A percentile compares a stretch with the other conserved stretches of the same genome.
Conservation (phyloP, 768 basidiomycete genomes). For the Lentinula edodes region DNA sequence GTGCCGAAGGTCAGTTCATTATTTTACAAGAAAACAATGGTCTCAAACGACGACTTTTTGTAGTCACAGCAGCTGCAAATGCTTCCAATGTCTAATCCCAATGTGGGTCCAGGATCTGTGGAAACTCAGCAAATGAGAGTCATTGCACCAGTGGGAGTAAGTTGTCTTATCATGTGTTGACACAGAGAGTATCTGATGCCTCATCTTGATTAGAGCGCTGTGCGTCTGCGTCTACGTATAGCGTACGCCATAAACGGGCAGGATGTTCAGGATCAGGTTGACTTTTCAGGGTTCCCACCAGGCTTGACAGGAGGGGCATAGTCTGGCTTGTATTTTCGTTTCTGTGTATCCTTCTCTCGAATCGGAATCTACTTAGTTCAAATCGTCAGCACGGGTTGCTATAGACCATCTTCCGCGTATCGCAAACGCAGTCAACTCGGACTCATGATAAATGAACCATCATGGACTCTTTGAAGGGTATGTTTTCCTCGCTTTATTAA, state of each 20-base stretch:
- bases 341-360: background rate
- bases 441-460: no score
- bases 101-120: conserved; percentile 65
- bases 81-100: conserved; percentile 91
- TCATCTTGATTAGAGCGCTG: conserved; percentile 51
- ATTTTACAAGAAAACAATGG: no score
- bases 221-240: conserved; percentile 84
- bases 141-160: conserved; percentile 79
- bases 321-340: background rate
- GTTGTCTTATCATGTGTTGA: conserved; percentile 23
- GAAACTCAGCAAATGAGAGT: conserved; percentile 98
- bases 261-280: conserved; percentile 84
- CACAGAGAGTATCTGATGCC: background rate
- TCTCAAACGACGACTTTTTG: background rate
- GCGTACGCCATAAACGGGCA: conserved; percentile 67
- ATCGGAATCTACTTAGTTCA: background rate
- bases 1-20: conserved; percentile 74
- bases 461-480: no score
- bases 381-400: background rate
- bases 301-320: conserved; percentile 49
- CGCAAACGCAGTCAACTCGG: no score
- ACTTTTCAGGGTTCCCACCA: conserved; percentile 87
- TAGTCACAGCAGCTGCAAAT: conserved; percentile 97
- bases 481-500: no score
- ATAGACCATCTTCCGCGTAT: no score